phyloP scores from a whole-genome alignment of 257 asterid genomes.

The Solanum dulcamara region DNA sequence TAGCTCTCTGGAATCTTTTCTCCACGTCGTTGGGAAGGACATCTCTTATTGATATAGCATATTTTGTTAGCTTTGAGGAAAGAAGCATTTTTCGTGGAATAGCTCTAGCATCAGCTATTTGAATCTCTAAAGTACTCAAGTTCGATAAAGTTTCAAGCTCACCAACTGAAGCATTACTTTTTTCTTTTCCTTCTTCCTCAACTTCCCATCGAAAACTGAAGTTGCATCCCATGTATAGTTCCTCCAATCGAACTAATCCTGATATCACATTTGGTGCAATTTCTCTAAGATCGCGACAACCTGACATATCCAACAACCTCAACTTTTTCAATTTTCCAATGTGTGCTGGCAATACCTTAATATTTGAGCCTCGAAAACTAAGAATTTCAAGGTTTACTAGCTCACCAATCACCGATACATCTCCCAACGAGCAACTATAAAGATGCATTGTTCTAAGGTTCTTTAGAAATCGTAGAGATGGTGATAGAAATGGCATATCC shows the following conservation, averaged over 20 bases:
- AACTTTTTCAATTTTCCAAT: not conserved
- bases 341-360: not conserved
- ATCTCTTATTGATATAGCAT: not conserved
- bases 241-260: not conserved
- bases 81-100: not conserved
- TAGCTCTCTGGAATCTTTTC: not conserved
- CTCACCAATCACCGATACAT: not conserved
- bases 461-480: not conserved
- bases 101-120: not conserved
- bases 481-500: not conserved
- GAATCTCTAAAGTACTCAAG: conserved; percentile 2
- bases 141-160: not conserved
- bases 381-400: not conserved
- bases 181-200: not conserved
- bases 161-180: not conserved
- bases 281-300: not conserved
- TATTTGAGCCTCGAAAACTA: not conserved
- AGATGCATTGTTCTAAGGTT: not conserved
- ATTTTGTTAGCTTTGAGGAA: not conserved
- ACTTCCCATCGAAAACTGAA: not conserved
- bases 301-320: not conserved
- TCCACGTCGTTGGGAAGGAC: not conserved
- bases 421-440: not conserved
- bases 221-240: not conserved
- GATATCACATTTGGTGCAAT: not conserved